Evolutionary conservation across 2,329 filamentous ascomycete species (phyloP).

Genomic region (Sporothrix inflata): DNA sequence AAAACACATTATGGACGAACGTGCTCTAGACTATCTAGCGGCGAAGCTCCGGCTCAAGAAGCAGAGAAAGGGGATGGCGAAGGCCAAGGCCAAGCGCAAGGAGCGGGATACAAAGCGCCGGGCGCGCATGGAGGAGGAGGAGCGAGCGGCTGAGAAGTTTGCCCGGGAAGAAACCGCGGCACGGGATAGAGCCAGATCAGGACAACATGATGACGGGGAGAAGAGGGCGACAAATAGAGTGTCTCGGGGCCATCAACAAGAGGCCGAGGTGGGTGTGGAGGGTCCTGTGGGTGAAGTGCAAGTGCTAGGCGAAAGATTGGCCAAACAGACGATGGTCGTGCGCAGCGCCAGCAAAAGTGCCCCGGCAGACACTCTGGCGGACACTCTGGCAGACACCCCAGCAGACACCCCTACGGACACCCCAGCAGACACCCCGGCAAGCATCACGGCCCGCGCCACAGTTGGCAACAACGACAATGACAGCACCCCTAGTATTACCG

Average conservation of each 20-base stretch:
- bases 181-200: conserved; percentile 24
- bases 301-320: not conserved
- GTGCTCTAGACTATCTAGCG: conserved; percentile 45
- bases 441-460: not conserved
- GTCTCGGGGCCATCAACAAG: not conserved
- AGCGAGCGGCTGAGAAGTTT: conserved; percentile 42
- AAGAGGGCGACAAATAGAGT: conserved; percentile 28
- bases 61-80: conserved; percentile 36
- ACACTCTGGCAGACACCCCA: not conserved
- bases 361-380: not conserved
- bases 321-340: not conserved
- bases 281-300: not conserved
- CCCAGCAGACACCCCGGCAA: not conserved
- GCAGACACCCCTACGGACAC: not conserved
- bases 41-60: conserved; percentile 45
- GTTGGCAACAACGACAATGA: not conserved
- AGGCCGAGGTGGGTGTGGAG: not conserved
- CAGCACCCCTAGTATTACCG: not conserved
- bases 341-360: not conserved
- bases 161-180: conserved; percentile 10
- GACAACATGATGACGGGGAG: conserved; percentile 20
- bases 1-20: conserved; percentile 47
- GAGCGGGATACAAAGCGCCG: not conserved
- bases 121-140: conserved; percentile 35
- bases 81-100: conserved; percentile 32